phyloP scores from a whole-genome alignment of 2,329 filamentous ascomycete species.

The Colletotrichum tropicale region DNA sequence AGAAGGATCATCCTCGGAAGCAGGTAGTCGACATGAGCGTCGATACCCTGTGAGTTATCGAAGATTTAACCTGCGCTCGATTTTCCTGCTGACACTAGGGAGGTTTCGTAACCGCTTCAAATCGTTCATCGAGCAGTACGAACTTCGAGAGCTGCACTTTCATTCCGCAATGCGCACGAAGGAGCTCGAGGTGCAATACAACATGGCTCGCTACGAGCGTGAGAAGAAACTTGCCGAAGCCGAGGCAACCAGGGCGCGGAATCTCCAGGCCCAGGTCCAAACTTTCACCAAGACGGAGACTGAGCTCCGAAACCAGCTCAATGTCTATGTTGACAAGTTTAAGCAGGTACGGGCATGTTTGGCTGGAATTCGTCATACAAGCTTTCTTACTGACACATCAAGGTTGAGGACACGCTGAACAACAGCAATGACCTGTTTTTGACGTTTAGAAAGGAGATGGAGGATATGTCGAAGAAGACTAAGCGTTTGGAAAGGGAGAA shows the following conservation, averaged over 20 bases:
- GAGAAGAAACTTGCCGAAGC: conserved; percentile 87
- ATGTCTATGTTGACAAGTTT: conserved; percentile 99
- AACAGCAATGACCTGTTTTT: conserved; percentile 98
- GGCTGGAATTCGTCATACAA: background rate
- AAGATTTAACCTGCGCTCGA: background rate
- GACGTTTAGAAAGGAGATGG: conserved; percentile 98
- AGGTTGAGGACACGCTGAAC: conserved; percentile 98
- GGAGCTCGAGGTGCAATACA: conserved; percentile 92
- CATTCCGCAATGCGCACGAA: conserved; percentile 91
- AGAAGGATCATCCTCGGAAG: conserved; percentile 82
- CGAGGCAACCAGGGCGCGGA: conserved; percentile 79
- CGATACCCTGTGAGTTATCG: conserved; percentile 49
- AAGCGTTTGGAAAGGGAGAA: conserved; percentile 98
- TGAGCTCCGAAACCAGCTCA: conserved; percentile 91
- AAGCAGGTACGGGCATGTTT: conserved; percentile 77
- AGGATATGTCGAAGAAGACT: conserved; percentile 99
- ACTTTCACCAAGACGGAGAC: conserved; percentile 96
- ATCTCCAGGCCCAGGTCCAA: conserved; percentile 88
- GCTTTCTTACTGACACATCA: conserved; percentile 27
- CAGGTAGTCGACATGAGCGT: conserved; percentile 84
- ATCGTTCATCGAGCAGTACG: conserved; percentile 95
- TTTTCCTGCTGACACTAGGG: conserved; percentile 41
- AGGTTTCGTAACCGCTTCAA: conserved; percentile 89
- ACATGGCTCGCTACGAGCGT: conserved; percentile 86
- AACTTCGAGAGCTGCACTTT: conserved; percentile 93